Percentiles rank a stretch among this genome's conserved stretches.
Evolutionary conservation across 306 rosid genomes (phyloP).

Genomic region (Ormosia emarginata): DNA sequence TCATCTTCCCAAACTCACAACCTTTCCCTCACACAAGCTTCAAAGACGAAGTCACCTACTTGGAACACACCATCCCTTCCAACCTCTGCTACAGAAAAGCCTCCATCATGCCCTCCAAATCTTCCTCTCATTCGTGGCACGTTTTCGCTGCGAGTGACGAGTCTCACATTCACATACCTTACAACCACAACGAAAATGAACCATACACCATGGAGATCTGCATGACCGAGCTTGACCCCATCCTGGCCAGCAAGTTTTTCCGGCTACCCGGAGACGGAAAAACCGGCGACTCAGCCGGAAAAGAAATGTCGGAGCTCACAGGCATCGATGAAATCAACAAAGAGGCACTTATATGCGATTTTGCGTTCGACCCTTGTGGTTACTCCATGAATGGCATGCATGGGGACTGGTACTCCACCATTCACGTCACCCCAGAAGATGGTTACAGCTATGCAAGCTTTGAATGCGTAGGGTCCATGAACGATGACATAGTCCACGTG

Average conservation of each 20-base stretch:
- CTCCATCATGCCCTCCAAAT: constrained; percentile 75
- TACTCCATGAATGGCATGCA: constrained; percentile 84
- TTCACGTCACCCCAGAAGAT: constrained; percentile 87
- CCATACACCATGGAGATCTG: constrained; percentile 67
- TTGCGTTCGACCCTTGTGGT: constrained; percentile 78
- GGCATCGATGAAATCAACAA: constrained; percentile 58
- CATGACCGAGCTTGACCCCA: constrained; percentile 78
- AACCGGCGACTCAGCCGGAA: constrained; percentile 56
- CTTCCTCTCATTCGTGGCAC: constrained; percentile 78
- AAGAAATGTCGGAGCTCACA: constrained; percentile 64
- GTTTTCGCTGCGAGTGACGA: constrained; percentile 64
- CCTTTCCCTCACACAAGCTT: constrained; percentile 85
- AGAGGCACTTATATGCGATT: constrained; percentile 63
- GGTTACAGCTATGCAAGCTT: constrained; percentile 87
- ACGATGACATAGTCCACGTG: constrained; percentile 43
- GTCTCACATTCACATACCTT: not conserved
- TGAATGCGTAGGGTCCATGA: constrained; percentile 59
- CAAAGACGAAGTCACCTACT: constrained; percentile 67
- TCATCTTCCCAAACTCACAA: constrained; percentile 75
- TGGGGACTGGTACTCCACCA: constrained; percentile 72
- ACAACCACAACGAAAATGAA: constrained; percentile 19
- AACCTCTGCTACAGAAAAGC: constrained; percentile 63
- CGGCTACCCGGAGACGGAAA: constrained; percentile 33
- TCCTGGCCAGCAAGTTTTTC: constrained; percentile 55
- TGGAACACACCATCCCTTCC: constrained; percentile 56